A percentile compares a stretch with the other conserved stretches of the same genome.
phyloP scores from a whole-genome alignment of 768 basidiomycete genomes.

The Mrakia frigida region DNA sequence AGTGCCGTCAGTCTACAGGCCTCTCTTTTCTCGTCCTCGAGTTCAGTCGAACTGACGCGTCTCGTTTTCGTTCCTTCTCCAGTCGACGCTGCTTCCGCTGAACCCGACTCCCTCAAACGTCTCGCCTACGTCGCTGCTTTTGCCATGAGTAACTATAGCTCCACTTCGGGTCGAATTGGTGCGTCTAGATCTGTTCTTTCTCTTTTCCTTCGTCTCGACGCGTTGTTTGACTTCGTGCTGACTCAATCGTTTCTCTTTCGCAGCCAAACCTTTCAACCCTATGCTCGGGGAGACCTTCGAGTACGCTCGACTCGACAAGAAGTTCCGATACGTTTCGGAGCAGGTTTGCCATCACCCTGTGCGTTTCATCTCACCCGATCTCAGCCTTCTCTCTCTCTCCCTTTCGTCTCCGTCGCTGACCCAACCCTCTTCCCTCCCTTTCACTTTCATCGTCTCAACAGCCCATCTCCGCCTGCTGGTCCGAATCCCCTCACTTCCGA shows the following conservation, averaged over 20 bases:
- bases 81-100: constrained; percentile 47
- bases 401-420: background rate
- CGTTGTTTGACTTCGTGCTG: background rate
- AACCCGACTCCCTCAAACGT: constrained; percentile 69
- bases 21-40: constrained; percentile 9
- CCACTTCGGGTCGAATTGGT: constrained; percentile 90
- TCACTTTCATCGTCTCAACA: background rate
- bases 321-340: constrained; percentile 89
- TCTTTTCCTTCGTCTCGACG: constrained; percentile 44
- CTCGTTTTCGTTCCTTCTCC: background rate
- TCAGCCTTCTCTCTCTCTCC: background rate
- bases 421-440: background rate
- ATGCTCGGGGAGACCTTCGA: constrained; percentile 80
- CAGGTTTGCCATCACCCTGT: constrained; percentile 93
- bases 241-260: no score
- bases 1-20: constrained; percentile 61
- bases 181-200: constrained; percentile 95
- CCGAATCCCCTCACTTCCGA: constrained; percentile 79
- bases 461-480: constrained; percentile 93
- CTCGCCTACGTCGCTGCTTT: constrained; percentile 93
- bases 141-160: constrained; percentile 96
- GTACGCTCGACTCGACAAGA: constrained; percentile 77
- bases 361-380: constrained; percentile 7
- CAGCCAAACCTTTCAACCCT: constrained; percentile 14
- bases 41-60: background rate